Evolutionary conservation across 2,329 filamentous ascomycete genomes (phyloP), one percentile per base, ranked within the genome.

Genomic region (Fusarium irregulare): DNA sequence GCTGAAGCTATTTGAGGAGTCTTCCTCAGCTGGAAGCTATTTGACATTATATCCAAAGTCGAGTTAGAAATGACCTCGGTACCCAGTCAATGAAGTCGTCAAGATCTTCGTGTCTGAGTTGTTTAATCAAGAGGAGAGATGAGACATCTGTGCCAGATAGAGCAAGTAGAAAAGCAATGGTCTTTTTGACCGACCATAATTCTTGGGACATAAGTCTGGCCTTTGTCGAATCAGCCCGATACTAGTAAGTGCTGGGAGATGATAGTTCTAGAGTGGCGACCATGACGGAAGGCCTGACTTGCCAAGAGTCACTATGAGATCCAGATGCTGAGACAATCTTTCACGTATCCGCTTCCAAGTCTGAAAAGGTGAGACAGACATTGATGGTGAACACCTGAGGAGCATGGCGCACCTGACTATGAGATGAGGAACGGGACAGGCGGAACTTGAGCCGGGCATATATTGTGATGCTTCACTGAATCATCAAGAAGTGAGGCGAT

Each of bases 171-270:
- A 59, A 71, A 67, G 58, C 64, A 59, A 48, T 44, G 34, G 44
- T 47, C 53, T 54, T 50, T 37, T 59, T 50, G 45, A 66, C 56
- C 57, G 34, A 47, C 56, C 50, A 57, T 40, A 48, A 53, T n/a
- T 20, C 7, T n/a, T 53, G 23, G 23, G 27, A n/a, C 34, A n/a
- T n/a, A 16, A 23, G 42, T 28, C 57, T 50, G 63, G 45, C 56
- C 67, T 61, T 50, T 53, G 53, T 30, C 23, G 49, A 75, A 68
- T 25, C 21, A 25, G 16, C 14, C 59, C 62, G 48, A 64, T 75
- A 62, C 50, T 66, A 61, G 62, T 58, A 68, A 54, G 40, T 50
- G 49, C 58, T 70, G 66, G 64, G 64, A 72, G 60, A 56, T 30
- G 28, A 60, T 69, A 61, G 64, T 60, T 56, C 40, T 54, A 53